Conservation (phyloP, 192 early-diverging fungal genomes). For the Irineochytrium annulatum region DNA sequence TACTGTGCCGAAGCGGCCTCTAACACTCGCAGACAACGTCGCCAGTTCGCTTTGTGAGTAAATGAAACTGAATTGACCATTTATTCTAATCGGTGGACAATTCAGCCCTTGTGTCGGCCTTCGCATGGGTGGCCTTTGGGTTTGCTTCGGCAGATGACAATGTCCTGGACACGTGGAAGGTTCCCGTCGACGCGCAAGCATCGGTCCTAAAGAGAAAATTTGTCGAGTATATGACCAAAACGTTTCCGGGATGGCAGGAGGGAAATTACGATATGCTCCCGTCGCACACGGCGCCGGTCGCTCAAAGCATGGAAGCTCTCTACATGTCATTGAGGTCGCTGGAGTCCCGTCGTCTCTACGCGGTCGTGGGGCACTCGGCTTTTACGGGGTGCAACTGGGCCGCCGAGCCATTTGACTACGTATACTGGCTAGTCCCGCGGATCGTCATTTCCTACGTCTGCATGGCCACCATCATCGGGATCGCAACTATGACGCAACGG, state of each 20-base stretch:
- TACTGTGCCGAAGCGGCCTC: too few relatives aligned
- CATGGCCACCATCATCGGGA: background rate
- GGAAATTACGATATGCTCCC: background rate
- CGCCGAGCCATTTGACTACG: background rate
- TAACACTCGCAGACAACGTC: too few relatives aligned
- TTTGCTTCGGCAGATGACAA: too few relatives aligned
- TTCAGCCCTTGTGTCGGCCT: too few relatives aligned
- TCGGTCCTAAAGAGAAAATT: background rate
- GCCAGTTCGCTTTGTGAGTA: too few relatives aligned
- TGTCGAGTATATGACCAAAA: background rate
- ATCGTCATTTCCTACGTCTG: background rate
- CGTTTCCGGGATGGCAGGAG: background rate
- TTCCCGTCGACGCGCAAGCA: background rate
- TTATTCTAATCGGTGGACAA: too few relatives aligned
- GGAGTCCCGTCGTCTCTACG: background rate
- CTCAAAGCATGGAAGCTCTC: background rate
- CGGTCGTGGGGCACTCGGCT: background rate
- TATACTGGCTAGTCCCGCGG: background rate
- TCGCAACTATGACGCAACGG: background rate
- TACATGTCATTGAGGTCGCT: background rate
- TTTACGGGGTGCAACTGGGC: conserved; percentile 1
- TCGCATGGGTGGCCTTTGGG: too few relatives aligned
- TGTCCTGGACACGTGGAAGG: background rate
- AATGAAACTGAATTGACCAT: too few relatives aligned
- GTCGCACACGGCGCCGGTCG: background rate